Evolutionary conservation across 73 alveolate species (phyloP).

Genomic region (Blepharisma japonicum): DNA sequence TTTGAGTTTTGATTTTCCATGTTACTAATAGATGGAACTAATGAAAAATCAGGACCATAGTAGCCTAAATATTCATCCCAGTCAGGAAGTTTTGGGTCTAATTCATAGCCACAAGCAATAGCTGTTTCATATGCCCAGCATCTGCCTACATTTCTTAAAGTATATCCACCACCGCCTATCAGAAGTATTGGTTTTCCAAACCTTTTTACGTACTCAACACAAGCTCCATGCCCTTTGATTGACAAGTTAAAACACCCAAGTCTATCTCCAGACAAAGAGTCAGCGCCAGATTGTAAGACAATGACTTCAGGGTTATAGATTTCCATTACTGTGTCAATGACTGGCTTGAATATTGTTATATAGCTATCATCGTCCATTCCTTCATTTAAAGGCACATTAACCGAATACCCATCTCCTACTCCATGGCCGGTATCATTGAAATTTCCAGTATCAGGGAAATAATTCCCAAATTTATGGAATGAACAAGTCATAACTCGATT

Average conservation of each 20-base stretch:
- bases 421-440: slow-evolving; percentile 86
- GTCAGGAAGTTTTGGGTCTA: slow-evolving; percentile 58
- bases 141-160: slow-evolving; percentile 93
- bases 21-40: slow-evolving; percentile 34
- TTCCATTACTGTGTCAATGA: slow-evolving; percentile 76
- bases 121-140: slow-evolving; percentile 99
- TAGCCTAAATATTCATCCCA: slow-evolving; percentile 66
- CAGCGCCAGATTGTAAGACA: slow-evolving; percentile 97
- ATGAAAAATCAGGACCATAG: slow-evolving; percentile 68
- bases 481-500: slow-evolving; percentile 94
- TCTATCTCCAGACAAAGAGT: slow-evolving; percentile 69
- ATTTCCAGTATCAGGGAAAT: slow-evolving; percentile 98
- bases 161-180: slow-evolving; percentile 99
- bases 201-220: slow-evolving; percentile 75
- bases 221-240: slow-evolving; percentile 95
- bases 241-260: slow-evolving; percentile 94
- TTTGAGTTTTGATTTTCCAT: slow-evolving; percentile 15
- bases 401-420: slow-evolving; percentile 85
- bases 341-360: slow-evolving; percentile 65
- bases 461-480: slow-evolving; percentile 95
- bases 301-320: slow-evolving; percentile 89
- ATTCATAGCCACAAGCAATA: slow-evolving; percentile 73
- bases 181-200: slow-evolving; percentile 89
- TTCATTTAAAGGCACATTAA: slow-evolving; percentile 90
- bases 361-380: slow-evolving; percentile 94